Conservation (phyloP, 2,329 filamentous ascomycete genomes). For the Purpureocillium lavendulum region DNA sequence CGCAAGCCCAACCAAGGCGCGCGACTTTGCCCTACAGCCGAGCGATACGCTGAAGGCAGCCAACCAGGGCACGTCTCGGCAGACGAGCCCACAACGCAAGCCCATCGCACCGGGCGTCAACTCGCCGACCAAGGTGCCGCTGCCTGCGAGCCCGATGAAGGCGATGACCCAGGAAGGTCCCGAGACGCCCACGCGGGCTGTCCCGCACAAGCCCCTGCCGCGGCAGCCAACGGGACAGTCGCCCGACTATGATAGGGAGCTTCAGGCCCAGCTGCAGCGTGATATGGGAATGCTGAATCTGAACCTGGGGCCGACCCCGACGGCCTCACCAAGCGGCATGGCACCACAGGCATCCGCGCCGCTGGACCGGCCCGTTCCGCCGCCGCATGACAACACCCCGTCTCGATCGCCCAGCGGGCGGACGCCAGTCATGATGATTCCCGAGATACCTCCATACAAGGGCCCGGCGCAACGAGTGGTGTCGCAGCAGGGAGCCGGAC, state of each 20-base stretch:
- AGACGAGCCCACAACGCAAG: conserved; percentile 52
- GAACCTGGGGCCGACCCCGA: conserved; percentile 11
- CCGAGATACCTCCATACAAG: conserved; percentile 49
- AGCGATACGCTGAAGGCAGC: conserved; percentile 50
- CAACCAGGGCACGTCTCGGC: conserved; percentile 40
- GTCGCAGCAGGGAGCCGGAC: conserved; percentile 18
- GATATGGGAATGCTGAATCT: conserved; percentile 53
- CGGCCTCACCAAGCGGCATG: conserved; percentile 9
- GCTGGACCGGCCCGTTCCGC: conserved; percentile 12
- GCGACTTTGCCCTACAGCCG: conserved; percentile 33
- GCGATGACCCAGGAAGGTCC: conserved; percentile 19
- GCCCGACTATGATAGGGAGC: conserved; percentile 50
- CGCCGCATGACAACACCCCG: conserved; percentile 24
- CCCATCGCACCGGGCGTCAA: conserved; percentile 31
- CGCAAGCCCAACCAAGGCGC: conserved; percentile 42
- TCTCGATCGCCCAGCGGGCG: conserved; percentile 30
- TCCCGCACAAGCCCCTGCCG: conserved; percentile 35
- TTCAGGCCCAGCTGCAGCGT: conserved; percentile 55
- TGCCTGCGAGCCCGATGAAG: conserved; percentile 38
- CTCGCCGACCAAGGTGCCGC: conserved; percentile 52
- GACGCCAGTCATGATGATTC: conserved; percentile 32
- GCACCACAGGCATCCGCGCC: background rate
- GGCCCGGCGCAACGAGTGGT: conserved; percentile 23
- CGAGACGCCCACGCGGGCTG: conserved; percentile 33
- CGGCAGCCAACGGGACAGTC: conserved; percentile 30